Base-by-base conservation (phyloP, 805 yeast species). In the Isabelozyma pseudorhagii region DNA sequence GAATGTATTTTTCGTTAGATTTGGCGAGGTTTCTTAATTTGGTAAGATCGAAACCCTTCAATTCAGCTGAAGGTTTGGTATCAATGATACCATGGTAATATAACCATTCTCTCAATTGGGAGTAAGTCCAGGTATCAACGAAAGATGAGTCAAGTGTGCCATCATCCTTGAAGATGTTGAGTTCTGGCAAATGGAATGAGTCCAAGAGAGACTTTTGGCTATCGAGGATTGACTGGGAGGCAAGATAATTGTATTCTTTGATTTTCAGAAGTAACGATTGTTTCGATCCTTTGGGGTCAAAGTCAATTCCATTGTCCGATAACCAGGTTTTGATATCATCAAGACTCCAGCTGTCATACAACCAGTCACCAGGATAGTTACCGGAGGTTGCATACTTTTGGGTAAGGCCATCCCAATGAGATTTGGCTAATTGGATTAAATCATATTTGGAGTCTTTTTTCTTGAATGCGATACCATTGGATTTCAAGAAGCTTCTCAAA, bases 61-160 rank as follows among this genome's bases (percentile, higher is more conserved):
- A 57, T 11, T 66, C 62, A 39, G 74, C 61, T 28, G 77, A 78
- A 1, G 63, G 62, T 44, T 57, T 57, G 41, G 55, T 50, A 47
- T 53, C 56, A 38, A 61, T 51, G 13, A 61, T 25, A 5, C 62
- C 67, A 57, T 79, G 81, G 40, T 68, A 60, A 48, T 70, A 63
- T 34, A 85, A 63, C 81, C 87, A 84, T 51, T 76, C 77, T 56
- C 73, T 68, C 50, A 84, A 63, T 56, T 84, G 87, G 4, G 75
- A 68, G 25, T 77, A 70, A 3, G 81, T 64, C 86, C 86, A 82
- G 14, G 71, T 64, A 50, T 79, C 71, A 60, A 81, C 76, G 17
- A 77, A 65, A 38, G 71, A 72, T 38, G 73, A 75, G 54, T 71
- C 75, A 50, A 77, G 56, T 28, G 65, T 50, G 14, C 76, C 77